phyloP scores from a whole-genome alignment of 2,329 filamentous ascomycete genomes.

The Macrophomina phaseolina region DNA sequence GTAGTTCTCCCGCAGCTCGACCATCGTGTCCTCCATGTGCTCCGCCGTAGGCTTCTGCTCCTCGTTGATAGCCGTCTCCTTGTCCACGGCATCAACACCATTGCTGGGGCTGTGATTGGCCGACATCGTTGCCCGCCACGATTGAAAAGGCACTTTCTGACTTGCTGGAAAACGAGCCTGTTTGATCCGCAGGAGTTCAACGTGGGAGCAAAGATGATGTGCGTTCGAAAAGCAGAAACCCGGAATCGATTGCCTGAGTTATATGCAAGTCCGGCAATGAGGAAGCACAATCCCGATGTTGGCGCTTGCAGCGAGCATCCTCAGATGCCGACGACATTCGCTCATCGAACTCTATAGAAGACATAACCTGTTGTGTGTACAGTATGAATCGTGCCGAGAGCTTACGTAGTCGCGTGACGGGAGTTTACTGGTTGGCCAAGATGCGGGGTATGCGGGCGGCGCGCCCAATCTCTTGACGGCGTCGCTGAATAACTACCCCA shows the following conservation, averaged over 20 bases:
- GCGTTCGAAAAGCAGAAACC: neutral
- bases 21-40: constrained; percentile 4
- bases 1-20: constrained; percentile 1
- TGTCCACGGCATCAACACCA: neutral
- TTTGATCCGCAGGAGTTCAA: neutral
- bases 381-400: neutral
- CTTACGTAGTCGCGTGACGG: constrained; percentile 13
- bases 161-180: neutral
- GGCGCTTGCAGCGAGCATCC: neutral
- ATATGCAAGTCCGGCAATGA: neutral
- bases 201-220: neutral
- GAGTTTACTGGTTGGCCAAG: constrained; percentile 1
- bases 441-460: constrained; percentile 8
- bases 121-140: neutral
- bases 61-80: neutral
- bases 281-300: constrained; percentile 2
- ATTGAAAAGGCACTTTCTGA: neutral
- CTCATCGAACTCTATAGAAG: neutral
- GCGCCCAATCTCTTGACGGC: neutral
- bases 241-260: neutral
- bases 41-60: neutral
- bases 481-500: neutral
- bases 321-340: neutral
- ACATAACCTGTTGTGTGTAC: neutral
- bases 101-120: neutral